Base-by-base conservation (phyloP, 2,329 filamentous ascomycete species). In the Exophiala sideris region DNA sequence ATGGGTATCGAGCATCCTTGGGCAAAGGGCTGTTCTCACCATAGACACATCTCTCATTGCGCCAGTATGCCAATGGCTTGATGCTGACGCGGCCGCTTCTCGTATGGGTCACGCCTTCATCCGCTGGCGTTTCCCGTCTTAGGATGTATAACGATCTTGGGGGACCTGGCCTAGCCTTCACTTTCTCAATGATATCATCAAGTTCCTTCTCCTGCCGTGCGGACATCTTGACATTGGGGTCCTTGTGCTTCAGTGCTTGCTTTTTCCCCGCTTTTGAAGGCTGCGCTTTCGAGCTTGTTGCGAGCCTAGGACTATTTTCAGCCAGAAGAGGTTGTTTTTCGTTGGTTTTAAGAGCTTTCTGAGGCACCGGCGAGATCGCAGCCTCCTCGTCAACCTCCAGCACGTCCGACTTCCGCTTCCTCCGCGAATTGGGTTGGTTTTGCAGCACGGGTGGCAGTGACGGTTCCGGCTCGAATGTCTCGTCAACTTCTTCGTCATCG, bases 31-130 rank as follows among this genome's bases (percentile, higher is more conserved):
- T 46, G 14, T 45, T 45, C 53, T 74, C 82, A 20, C 83, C 80
- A 65, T 85, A 89, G 18, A 90, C 81, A 44, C 87, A 82, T 50
- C 82, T 82, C 68, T 97, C 92, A 61, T 91, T 91, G 64, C 85
- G 85, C 92, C 92, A 97, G 68, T 81, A 95, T 21, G 89, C 84
- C 33, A 96, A 73, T 0, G 91, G 94, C 56, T 83, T 83, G 58
- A 89, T 85, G 8, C 88, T 89, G 48, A 84, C 82, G 52, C 94
- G 83, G 2, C 90, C 91, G 10, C 87, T 92, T 50, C 90, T 85
- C n/a, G 80, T 81, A 47, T 86, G 88, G 41, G 78, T 80, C 29
- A 77, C 76, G 58, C 81, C 75, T 21, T 72, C 75, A 49, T 84
- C 78, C 1, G 74, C 69, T n/a, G 78, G 75, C 10, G 71, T 73